Conservation (phyloP, 768 basidiomycete genomes). For the Russula virescens region DNA sequence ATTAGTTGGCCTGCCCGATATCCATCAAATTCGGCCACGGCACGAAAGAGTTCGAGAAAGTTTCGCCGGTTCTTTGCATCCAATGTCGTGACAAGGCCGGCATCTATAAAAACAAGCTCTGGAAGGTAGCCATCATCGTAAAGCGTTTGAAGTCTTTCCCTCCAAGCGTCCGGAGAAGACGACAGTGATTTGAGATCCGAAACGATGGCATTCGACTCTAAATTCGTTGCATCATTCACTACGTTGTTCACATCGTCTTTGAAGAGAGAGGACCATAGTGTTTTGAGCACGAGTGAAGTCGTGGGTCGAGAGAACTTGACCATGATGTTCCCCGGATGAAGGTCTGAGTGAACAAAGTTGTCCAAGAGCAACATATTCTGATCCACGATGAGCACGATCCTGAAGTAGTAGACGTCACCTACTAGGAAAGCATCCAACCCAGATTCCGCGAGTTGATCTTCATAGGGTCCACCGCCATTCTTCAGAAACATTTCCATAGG, state of each 20-base stretch:
- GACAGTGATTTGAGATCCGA: constrained; percentile 58
- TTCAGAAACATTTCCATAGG: constrained; percentile 82
- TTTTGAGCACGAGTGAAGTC: constrained; percentile 56
- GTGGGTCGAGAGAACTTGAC: constrained; percentile 90
- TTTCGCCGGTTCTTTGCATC: constrained; percentile 78
- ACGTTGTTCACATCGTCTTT: constrained; percentile 28
- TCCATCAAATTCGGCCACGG: constrained; percentile 95
- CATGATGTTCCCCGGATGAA: constrained; percentile 95
- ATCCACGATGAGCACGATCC: constrained; percentile 12
- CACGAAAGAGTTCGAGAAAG: constrained; percentile 94
- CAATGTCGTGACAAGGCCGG: constrained; percentile 88
- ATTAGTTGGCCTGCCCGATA: constrained; percentile 93
- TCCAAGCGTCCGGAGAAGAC: constrained; percentile 62
- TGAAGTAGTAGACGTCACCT: constrained; percentile 29
- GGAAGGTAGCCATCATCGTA: constrained; percentile 75
- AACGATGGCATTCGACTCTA: constrained; percentile 47
- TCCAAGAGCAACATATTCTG: constrained; percentile 98
- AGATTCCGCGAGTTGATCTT: constrained; percentile 82
- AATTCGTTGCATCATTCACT: constrained; percentile 12
- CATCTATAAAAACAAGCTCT: constrained; percentile 94
- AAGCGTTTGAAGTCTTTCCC: constrained; percentile 55
- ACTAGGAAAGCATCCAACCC: constrained; percentile 95
- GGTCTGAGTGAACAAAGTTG: constrained; percentile 92
- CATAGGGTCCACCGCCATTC: constrained; percentile 90
- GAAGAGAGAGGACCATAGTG: constrained; percentile 53